These are phyloP conservation scores for Holtermanniella nyarrowii DNA, from an alignment of 768 basidiomycete species.

Conservation along the genomic window DNA sequence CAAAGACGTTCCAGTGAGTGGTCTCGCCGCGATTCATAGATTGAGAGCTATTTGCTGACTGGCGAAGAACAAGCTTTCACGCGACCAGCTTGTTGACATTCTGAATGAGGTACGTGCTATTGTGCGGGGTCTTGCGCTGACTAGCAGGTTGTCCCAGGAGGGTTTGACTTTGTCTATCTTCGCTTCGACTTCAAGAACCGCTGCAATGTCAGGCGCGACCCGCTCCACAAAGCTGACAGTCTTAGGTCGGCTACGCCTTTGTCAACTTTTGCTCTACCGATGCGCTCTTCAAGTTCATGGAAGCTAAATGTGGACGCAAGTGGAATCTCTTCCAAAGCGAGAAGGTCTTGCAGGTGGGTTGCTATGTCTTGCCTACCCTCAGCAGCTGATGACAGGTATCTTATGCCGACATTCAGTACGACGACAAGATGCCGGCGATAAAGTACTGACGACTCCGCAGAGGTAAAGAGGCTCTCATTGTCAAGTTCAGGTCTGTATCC, in stretches of 20 bases:
- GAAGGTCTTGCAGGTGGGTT: slow-evolving; percentile 36
- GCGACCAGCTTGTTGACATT: slow-evolving; percentile 33
- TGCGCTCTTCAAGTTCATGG: slow-evolving; percentile 26
- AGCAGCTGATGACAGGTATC: slow-evolving; percentile 17
- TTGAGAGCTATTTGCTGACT: background rate
- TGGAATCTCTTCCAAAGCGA: slow-evolving; percentile 39
- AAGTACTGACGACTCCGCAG: slow-evolving; percentile 3
- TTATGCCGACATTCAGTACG: slow-evolving; percentile 38
- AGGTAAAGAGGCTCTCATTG: slow-evolving; percentile 32
- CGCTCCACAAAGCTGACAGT: background rate
- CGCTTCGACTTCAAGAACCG: slow-evolving; percentile 39
- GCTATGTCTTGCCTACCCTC: background rate
- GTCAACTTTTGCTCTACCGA: slow-evolving; percentile 34
- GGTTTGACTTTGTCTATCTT: slow-evolving; percentile 39
- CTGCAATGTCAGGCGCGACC: slow-evolving; percentile 29
- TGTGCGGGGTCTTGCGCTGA: background rate
- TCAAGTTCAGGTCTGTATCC: slow-evolving; percentile 30
- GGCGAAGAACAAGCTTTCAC: slow-evolving; percentile 36
- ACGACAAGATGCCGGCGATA: no score
- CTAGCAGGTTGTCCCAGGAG: slow-evolving; percentile 33
- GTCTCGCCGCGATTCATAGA: background rate
- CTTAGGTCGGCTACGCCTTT: slow-evolving; percentile 37
- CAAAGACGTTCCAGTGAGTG: slow-evolving; percentile 38
- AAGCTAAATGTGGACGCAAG: slow-evolving; percentile 30
- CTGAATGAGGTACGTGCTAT: slow-evolving; percentile 29